Conservation (phyloP, 129 eudicot genomes). For the Chrysanthemum seticuspe region DNA sequence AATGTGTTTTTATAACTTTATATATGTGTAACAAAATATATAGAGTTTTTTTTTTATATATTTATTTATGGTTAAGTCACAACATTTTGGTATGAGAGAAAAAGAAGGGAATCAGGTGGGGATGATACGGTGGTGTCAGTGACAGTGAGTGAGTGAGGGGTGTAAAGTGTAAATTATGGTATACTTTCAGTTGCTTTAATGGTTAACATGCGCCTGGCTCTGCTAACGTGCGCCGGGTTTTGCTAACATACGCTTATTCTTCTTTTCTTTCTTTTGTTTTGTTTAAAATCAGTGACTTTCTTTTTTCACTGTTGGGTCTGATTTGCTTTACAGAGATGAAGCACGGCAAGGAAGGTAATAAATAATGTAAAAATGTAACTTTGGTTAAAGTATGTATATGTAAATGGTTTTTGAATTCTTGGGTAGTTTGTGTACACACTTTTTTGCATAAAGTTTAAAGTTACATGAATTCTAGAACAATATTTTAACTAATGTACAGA, state of each 20-base stretch:
- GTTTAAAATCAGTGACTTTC: slow-evolving; percentile 12
- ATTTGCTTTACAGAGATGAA: slow-evolving; percentile 23
- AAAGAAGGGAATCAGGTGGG: slow-evolving; percentile 42
- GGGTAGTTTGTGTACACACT: not conserved
- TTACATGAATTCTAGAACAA: not conserved
- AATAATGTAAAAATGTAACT: not conserved
- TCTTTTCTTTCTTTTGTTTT: not conserved
- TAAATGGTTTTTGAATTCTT: too few relatives aligned
- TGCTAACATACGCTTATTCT: slow-evolving; percentile 23
- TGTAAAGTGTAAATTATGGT: slow-evolving; percentile 39
- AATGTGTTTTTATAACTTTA: not conserved
- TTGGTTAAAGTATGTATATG: not conserved
- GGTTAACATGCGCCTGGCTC: slow-evolving; percentile 23
- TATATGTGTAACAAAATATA: not conserved
- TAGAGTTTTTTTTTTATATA: not conserved
- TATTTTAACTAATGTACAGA: not conserved
- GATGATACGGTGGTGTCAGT: slow-evolving; percentile 56
- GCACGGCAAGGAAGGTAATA: slow-evolving; percentile 23
- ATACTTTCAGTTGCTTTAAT: slow-evolving; percentile 23
- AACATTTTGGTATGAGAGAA: slow-evolving; percentile 22
- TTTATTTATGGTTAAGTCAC: slow-evolving; percentile 26
- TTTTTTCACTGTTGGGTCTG: slow-evolving; percentile 24
- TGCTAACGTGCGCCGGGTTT: not conserved
- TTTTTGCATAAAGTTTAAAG: slow-evolving; percentile 1
- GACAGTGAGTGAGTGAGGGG: slow-evolving; percentile 35